These are phyloP conservation scores for Tolypocladium capitatum DNA, from an alignment of 2,329 filamentous ascomycete species.

Conservation along the genomic window DNA sequence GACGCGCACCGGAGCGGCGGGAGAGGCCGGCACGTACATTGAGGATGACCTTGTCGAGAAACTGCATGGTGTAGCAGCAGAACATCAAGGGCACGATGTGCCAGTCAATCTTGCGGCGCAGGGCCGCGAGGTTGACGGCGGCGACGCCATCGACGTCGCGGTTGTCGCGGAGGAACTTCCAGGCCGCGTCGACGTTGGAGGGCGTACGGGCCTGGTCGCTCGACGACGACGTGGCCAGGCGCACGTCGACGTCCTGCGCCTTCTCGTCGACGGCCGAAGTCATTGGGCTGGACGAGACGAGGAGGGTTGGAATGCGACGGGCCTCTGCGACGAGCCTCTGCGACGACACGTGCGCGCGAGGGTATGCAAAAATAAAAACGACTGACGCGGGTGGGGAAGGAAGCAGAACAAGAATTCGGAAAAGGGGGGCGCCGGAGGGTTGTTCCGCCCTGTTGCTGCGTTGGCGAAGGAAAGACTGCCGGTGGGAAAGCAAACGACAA, in stretches of 20 bases:
- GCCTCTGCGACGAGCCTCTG: neutral
- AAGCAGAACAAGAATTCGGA: too few relatives aligned
- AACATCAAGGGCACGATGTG: slow-evolving; percentile 50
- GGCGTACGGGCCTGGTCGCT: slow-evolving; percentile 5
- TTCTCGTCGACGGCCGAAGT: slow-evolving; percentile 12
- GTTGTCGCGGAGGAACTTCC: slow-evolving; percentile 30
- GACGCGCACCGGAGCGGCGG: neutral
- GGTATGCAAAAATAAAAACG: too few relatives aligned
- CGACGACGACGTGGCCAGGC: slow-evolving; percentile 9
- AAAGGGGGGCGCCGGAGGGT: too few relatives aligned
- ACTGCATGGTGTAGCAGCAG: slow-evolving; percentile 47
- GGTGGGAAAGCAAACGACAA: too few relatives aligned
- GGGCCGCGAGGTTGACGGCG: slow-evolving; percentile 26
- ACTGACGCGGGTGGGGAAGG: too few relatives aligned
- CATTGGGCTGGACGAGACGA: slow-evolving; percentile 6
- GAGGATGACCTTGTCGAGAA: slow-evolving; percentile 50
- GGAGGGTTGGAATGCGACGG: neutral
- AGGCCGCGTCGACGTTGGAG: slow-evolving; percentile 30
- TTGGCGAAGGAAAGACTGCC: too few relatives aligned
- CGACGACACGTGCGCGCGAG: neutral
- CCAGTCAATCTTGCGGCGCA: slow-evolving; percentile 44
- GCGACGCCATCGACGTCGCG: slow-evolving; percentile 21
- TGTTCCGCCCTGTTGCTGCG: too few relatives aligned
- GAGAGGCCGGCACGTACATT: slow-evolving; percentile 31
- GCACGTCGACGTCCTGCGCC: slow-evolving; percentile 6